Base-by-base conservation (phyloP, 2,329 filamentous ascomycete genomes). In the Cercospora janseana region DNA sequence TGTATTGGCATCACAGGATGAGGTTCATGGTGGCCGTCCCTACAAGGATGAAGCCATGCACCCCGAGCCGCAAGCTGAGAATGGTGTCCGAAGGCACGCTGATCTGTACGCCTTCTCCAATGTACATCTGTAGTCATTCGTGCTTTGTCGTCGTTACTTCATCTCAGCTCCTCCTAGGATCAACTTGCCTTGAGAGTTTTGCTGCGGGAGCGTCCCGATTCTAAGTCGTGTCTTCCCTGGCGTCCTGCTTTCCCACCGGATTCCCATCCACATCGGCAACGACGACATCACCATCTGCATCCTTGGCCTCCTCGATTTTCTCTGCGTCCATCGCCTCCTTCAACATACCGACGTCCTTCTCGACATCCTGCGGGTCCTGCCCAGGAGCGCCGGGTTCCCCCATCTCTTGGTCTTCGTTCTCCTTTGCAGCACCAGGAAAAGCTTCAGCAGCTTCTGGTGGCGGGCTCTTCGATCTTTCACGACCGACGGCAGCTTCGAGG, bases 401-500 rank as follows among this genome's bases (percentile, higher is more conserved):
- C 41, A 45, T 44, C 18, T 49, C 53, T 5, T 49, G 51, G 8
- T 53, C 55, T 15, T 56, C 49, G 24, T 49, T 42, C 8, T 53
- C 47, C 16, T 48, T 24, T 16, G 18, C 26, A 24, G 40, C 34
- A 21, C 28, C 37, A 28, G 31, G 41, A 12, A 24, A 31, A 6
- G 35, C 46, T 2, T 44, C 35, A 21, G 28, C 28, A 3, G 35
- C 29, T 16, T 57, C 54, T 6, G 58, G 57, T 15, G 58, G 56
- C 16, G 63, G 64, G 18, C 60, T 63, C 35, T 60, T 64, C 23
- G 48, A 57, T 31, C 60, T 51, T 10, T 52, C 55, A 24, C 67
- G 55, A 2, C 71, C 71, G 8, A 72, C 64, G 5, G 71, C 71
- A 38, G 69, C 69, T 38, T 74, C 69, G 53, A 74, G 63, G 51